Conservation (phyloP, 371 early-diverging fungal species). For the Parasitella parasitica region DNA sequence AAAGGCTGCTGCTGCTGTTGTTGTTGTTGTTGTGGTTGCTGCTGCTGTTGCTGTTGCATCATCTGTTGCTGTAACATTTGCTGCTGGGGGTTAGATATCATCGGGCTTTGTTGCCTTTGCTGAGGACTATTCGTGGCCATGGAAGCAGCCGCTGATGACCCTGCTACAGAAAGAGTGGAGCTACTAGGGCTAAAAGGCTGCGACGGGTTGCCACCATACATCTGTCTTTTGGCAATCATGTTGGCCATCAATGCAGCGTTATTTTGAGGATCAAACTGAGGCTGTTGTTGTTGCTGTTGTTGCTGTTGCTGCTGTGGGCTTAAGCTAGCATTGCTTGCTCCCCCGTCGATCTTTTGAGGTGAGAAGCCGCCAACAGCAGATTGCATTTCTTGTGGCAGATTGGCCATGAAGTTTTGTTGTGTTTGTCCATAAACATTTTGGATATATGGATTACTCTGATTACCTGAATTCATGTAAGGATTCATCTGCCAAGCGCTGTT, state of each 20-base stretch:
- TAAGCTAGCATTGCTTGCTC: neutral
- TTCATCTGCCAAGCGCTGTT: constrained; percentile 21
- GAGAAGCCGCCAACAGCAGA: constrained; percentile 9
- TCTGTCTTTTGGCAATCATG: constrained; percentile 25
- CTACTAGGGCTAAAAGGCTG: constrained; percentile 1
- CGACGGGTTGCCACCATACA: constrained; percentile 14
- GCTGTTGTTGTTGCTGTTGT: neutral
- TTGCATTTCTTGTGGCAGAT: constrained; percentile 33
- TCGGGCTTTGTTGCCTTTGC: constrained; percentile 16
- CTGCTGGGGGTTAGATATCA: constrained; percentile 12
- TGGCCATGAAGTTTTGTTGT: constrained; percentile 30
- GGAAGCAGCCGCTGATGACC: constrained; percentile 11
- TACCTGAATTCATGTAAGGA: constrained; percentile 29
- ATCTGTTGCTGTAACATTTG: neutral
- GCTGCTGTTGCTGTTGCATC: constrained; percentile 5
- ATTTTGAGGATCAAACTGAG: constrained; percentile 13
- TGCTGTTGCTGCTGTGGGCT: constrained; percentile 19
- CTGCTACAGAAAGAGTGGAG: constrained; percentile 7
- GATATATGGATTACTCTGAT: constrained; percentile 32
- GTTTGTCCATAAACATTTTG: constrained; percentile 24
- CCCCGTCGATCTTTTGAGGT: constrained; percentile 7
- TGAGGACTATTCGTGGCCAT: constrained; percentile 9
- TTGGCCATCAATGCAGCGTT: constrained; percentile 15
- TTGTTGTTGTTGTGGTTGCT: neutral
- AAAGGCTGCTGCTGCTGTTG: constrained; percentile 5